These are phyloP conservation scores for Geotrichum siamense DNA, from an alignment of 1,139 yeast species.

Conservation along the genomic window DNA sequence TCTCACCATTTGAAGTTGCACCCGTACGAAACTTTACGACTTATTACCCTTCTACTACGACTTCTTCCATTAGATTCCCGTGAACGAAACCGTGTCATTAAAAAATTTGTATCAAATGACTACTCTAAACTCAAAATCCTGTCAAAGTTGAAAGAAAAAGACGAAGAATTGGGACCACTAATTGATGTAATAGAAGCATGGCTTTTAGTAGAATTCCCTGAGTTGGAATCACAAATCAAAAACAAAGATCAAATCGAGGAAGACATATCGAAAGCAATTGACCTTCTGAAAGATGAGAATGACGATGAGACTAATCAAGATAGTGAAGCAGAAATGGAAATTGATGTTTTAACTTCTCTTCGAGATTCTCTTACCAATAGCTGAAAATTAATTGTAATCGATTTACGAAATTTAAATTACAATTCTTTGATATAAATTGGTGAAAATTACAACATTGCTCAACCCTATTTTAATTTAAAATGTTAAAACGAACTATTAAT, in stretches of 20 bases:
- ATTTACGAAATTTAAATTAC: no score
- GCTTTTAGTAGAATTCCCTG: conserved; percentile 28
- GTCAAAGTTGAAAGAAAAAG: conserved; percentile 13
- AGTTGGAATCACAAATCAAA: conserved; percentile 8
- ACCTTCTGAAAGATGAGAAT: neutral
- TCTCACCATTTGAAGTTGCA: neutral
- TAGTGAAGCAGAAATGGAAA: neutral
- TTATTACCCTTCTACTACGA: conserved; percentile 27
- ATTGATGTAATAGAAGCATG: conserved; percentile 29
- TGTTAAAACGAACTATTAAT: no score
- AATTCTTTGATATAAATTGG: no score
- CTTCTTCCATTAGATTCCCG: conserved; percentile 30
- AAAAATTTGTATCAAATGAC: conserved; percentile 27
- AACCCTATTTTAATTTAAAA: no score
- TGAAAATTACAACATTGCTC: no score
- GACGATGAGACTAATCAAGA: conserved; percentile 1
- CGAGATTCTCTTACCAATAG: conserved; percentile 2
- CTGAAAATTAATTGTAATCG: no score
- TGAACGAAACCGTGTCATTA: conserved; percentile 27
- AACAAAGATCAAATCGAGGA: conserved; percentile 1
- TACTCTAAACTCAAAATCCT: conserved; percentile 20
- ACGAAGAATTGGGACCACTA: conserved; percentile 22
- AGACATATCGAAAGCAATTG: neutral
- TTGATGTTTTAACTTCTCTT: neutral
- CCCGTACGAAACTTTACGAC: conserved; percentile 22